Conservation (phyloP, 371 early-diverging fungal genomes). For the Mortierella sp. region DNA sequence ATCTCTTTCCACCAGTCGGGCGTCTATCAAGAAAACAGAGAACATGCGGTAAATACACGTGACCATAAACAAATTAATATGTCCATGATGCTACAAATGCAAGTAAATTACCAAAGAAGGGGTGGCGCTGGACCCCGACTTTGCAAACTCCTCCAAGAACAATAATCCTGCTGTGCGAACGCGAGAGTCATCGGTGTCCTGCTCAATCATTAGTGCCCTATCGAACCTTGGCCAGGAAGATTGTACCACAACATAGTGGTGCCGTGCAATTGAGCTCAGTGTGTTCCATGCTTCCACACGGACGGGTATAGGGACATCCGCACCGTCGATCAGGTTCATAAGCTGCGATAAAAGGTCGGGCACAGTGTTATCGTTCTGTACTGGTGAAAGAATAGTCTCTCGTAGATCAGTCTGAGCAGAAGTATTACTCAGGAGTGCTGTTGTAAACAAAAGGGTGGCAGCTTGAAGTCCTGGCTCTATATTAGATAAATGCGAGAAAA, state of each 20-base stretch:
- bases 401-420: conserved; percentile 29
- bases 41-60: background rate
- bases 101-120: conserved; percentile 27
- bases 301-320: background rate
- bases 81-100: background rate
- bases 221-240: conserved; percentile 36
- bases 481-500: background rate
- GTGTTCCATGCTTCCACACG: conserved; percentile 46
- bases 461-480: conserved; percentile 36
- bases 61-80: too few relatives aligned
- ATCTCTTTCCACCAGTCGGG: conserved; percentile 67
- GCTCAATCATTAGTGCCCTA: conserved; percentile 1
- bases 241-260: conserved; percentile 21
- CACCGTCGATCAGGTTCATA: conserved; percentile 17
- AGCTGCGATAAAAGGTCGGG: conserved; percentile 23
- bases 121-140: conserved; percentile 16
- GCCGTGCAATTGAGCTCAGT: conserved; percentile 32
- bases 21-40: conserved; percentile 17
- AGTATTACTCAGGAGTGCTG: conserved; percentile 28
- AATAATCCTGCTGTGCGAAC: conserved; percentile 33
- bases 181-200: conserved; percentile 25
- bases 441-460: conserved; percentile 23
- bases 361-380: background rate
- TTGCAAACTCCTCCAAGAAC: conserved; percentile 49
- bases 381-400: conserved; percentile 17